Evolutionary conservation across 805 yeast genomes (phyloP).

Genomic region (Candida ponderosae): DNA sequence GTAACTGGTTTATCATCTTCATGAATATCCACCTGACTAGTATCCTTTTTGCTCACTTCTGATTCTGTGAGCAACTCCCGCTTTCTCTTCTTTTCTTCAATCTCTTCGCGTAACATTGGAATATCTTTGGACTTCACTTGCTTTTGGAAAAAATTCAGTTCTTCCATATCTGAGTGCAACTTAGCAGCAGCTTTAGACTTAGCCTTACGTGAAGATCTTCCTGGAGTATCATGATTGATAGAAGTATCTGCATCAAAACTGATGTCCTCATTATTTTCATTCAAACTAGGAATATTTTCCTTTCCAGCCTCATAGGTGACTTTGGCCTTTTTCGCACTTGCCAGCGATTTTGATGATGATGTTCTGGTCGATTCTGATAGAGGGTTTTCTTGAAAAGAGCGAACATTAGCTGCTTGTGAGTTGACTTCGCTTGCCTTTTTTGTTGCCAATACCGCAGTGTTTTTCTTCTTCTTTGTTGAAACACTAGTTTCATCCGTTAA

Average conservation of each 20-base stretch:
- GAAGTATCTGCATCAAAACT: no score
- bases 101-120: conserved; percentile 33
- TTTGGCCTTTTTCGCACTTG: no score
- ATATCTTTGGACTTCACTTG: conserved; percentile 35
- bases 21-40: conserved; percentile 1
- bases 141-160: conserved; percentile 55
- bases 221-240: not conserved
- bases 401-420: not conserved
- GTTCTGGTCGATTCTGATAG: no score
- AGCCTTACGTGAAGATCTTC: conserved; percentile 37
- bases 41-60: not conserved
- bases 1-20: conserved; percentile 2
- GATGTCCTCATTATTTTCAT: no score
- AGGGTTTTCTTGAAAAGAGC: no score
- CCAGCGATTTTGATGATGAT: no score
- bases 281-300: not conserved
- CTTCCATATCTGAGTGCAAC: conserved; percentile 61
- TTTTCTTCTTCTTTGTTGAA: no score
- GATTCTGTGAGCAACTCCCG: conserved; percentile 16
- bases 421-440: not conserved
- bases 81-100: conserved; percentile 21
- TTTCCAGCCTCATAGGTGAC: no score
- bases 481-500: not conserved
- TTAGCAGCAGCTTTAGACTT: conserved; percentile 58
- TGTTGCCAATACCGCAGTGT: not conserved